These are phyloP conservation scores for Larix kaempferi DNA, from an alignment of 75 land plant species.

Conservation along the genomic window DNA sequence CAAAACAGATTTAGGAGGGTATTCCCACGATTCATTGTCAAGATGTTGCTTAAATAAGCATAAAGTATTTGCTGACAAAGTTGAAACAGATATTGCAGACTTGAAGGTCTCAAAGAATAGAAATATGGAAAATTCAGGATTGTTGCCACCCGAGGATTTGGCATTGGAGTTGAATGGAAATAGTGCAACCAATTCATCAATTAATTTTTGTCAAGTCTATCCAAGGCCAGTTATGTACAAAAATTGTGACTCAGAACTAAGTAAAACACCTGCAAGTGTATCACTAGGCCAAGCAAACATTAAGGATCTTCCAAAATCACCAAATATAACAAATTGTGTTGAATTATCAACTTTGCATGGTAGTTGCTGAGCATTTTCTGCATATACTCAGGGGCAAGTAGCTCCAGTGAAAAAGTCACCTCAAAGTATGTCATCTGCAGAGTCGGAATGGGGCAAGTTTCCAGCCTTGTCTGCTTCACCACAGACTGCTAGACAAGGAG, in stretches of 20 bases:
- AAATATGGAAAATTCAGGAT: background rate
- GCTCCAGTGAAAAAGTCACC: background rate
- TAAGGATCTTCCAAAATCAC: background rate
- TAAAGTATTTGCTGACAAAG: constrained; percentile 9
- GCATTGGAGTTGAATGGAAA: constrained; percentile 4
- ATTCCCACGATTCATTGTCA: background rate
- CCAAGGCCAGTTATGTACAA: background rate
- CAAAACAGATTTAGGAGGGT: background rate
- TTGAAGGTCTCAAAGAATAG: background rate
- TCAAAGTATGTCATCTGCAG: constrained; percentile 5
- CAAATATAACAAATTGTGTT: background rate
- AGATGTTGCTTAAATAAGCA: constrained; percentile 6
- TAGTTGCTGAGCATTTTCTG: background rate
- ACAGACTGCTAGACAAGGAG: background rate
- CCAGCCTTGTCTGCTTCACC: constrained; percentile 11
- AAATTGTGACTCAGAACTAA: background rate
- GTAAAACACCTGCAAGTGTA: background rate
- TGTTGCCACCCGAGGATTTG: background rate
- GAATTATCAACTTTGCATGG: background rate
- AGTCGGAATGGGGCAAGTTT: constrained; percentile 5
- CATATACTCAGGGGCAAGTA: background rate
- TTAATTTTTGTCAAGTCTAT: background rate
- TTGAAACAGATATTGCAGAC: background rate
- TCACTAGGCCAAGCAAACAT: no score
- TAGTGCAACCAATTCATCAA: background rate